These are phyloP conservation scores for Exidia glandulosa DNA, from an alignment of 768 basidiomycete genomes.

Conservation along the genomic window DNA sequence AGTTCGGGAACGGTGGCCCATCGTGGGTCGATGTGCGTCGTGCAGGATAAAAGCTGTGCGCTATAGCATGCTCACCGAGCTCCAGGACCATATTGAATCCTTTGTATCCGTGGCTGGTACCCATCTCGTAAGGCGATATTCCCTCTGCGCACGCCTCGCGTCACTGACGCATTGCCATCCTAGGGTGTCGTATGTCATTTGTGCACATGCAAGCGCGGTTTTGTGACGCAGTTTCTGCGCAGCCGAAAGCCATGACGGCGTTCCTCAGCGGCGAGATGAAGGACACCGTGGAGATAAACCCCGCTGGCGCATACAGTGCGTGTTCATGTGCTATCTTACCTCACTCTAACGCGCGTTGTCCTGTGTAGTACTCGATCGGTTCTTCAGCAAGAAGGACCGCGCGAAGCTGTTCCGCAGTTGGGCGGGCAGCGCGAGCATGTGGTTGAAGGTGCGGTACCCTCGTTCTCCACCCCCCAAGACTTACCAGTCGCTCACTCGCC, in stretches of 20 bases:
- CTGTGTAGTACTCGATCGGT: conserved; percentile 70
- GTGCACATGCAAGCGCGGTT: no score
- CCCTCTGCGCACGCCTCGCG: background rate
- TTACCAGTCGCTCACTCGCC: no score
- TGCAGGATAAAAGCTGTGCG: conserved; percentile 4
- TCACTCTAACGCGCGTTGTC: background rate
- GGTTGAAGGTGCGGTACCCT: conserved; percentile 64
- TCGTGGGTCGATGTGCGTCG: conserved; percentile 77
- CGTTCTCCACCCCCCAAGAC: background rate
- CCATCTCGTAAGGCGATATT: conserved; percentile 52
- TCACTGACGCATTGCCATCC: no score
- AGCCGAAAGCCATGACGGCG: conserved; percentile 92
- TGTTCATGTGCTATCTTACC: background rate
- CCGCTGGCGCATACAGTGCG: conserved; percentile 66
- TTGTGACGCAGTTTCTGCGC: no score
- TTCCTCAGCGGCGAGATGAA: conserved; percentile 95
- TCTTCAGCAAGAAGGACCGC: conserved; percentile 85
- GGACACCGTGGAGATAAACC: conserved; percentile 79
- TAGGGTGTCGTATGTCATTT: no score
- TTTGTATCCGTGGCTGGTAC: conserved; percentile 81
- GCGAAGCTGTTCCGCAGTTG: conserved; percentile 86
- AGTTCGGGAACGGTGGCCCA: conserved; percentile 67
- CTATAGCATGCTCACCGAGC: background rate
- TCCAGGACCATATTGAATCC: conserved; percentile 72
- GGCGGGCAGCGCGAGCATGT: conserved; percentile 90